These are phyloP conservation scores for Chlamydomonas sp. DNA, from an alignment of 139 green algal genomes.

Conservation along the genomic window DNA sequence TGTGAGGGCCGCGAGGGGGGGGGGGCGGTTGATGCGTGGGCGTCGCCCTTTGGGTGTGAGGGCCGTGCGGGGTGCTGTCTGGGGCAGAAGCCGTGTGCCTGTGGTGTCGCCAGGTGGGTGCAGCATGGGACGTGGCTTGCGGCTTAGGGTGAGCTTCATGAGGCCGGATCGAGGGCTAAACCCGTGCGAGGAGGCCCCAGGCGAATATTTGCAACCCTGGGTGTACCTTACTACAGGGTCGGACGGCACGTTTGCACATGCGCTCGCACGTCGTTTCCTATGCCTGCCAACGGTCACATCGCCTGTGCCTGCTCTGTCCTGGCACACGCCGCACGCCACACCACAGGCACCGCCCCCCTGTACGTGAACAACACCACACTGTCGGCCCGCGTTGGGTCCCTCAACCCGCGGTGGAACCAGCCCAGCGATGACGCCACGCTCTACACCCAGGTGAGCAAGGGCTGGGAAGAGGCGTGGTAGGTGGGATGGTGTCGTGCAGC, in stretches of 20 bases:
- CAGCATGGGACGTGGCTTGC: no score
- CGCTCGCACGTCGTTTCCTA: no score
- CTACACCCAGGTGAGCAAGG: constrained; percentile 16
- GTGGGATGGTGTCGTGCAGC: not conserved
- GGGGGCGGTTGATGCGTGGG: not conserved
- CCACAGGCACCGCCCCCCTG: constrained; percentile 9
- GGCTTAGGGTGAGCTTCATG: no score
- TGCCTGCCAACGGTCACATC: not conserved
- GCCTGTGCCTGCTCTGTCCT: not conserved
- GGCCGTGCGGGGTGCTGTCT: no score
- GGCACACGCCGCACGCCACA: not conserved
- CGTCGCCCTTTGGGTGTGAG: no score
- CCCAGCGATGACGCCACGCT: constrained; percentile 19
- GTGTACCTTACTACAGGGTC: no score
- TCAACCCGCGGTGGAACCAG: constrained; percentile 85
- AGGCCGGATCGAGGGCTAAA: no score
- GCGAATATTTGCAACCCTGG: no score
- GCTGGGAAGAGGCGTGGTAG: not conserved
- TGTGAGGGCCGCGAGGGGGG: not conserved
- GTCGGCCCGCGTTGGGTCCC: constrained; percentile 73
- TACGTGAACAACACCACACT: constrained; percentile 93
- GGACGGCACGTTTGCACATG: no score
- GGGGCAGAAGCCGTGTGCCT: no score
- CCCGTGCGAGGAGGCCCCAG: no score
- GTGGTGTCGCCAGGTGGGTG: no score